Evolutionary conservation across 257 asterid genomes (phyloP).

Genomic region (Nicotiana attenuata): DNA sequence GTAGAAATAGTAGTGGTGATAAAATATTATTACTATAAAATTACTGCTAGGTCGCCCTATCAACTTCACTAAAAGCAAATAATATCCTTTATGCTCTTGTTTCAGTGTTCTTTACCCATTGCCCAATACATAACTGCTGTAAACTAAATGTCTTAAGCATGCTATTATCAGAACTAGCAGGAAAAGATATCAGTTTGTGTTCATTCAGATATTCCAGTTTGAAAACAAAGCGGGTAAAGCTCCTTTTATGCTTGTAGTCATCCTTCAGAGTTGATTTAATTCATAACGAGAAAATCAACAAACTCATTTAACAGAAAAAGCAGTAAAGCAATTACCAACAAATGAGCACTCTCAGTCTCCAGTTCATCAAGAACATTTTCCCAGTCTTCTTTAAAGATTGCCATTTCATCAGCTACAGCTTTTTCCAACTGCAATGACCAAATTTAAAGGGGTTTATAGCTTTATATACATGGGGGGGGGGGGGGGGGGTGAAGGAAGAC

Average conservation of each 20-base stretch:
- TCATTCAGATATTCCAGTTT: neutral
- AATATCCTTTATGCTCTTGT: neutral
- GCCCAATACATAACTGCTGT: neutral
- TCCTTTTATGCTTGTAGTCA: neutral
- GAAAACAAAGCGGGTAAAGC: neutral
- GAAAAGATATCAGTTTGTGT: neutral
- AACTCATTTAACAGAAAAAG: neutral
- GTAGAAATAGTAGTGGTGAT: no score
- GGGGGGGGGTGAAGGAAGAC: neutral
- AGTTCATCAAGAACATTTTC: constrained; percentile 81
- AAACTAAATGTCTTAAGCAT: neutral
- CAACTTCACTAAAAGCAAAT: neutral
- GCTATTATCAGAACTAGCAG: neutral
- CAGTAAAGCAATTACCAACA: constrained; percentile 47
- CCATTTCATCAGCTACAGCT: constrained; percentile 78
- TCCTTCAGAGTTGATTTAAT: neutral
- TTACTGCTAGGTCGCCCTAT: neutral
- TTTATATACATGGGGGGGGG: neutral
- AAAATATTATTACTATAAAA: neutral
- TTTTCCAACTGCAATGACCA: constrained; percentile 54
- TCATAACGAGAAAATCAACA: constrained; percentile 1
- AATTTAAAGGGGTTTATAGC: neutral
- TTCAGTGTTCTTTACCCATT: neutral
- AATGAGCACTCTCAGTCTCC: constrained; percentile 82
- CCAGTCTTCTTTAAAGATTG: constrained; percentile 74